Percentiles rank a stretch among this genome's conserved stretches.
Evolutionary conservation across 2,329 filamentous ascomycete species (phyloP).

Genomic region (Aureobasidium sp.): DNA sequence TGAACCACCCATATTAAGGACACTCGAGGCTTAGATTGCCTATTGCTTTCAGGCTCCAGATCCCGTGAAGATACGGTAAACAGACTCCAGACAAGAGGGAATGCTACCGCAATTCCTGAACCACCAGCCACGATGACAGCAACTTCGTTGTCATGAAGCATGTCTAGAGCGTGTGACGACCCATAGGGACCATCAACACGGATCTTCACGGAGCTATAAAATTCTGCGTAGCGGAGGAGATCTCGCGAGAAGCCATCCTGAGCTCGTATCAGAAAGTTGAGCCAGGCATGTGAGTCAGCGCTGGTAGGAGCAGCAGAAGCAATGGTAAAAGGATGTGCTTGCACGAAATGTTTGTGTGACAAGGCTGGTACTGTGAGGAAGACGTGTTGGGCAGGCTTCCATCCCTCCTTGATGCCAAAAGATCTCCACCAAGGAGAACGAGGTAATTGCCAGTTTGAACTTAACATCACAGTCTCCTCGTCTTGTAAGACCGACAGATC

Average conservation of each 20-base stretch:
- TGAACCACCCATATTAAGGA: slow-evolving; percentile 54
- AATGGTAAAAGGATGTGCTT: slow-evolving; percentile 61
- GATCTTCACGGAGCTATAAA: slow-evolving; percentile 37
- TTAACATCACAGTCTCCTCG: slow-evolving; percentile 45
- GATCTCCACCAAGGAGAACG: slow-evolving; percentile 3
- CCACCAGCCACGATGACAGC: slow-evolving; percentile 54
- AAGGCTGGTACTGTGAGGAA: slow-evolving; percentile 54
- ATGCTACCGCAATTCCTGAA: slow-evolving; percentile 56
- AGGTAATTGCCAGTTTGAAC: slow-evolving; percentile 35
- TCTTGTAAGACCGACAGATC: slow-evolving; percentile 49
- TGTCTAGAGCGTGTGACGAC: slow-evolving; percentile 46
- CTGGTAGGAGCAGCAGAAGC: slow-evolving; percentile 48
- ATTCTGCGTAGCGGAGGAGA: slow-evolving; percentile 45
- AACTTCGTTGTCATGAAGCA: slow-evolving; percentile 42
- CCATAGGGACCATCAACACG: slow-evolving; percentile 60
- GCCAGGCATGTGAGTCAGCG: slow-evolving; percentile 38
- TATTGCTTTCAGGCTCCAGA: slow-evolving; percentile 18
- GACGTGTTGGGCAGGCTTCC: slow-evolving; percentile 55
- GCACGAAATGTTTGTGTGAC: slow-evolving; percentile 44
- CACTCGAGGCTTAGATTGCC: slow-evolving; percentile 30
- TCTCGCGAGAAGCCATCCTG: slow-evolving; percentile 52
- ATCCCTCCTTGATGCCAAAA: slow-evolving; percentile 39
- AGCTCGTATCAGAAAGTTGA: slow-evolving; percentile 52
- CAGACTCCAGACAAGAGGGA: slow-evolving; percentile 49
- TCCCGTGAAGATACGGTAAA: slow-evolving; percentile 18